phyloP scores from a whole-genome alignment of 768 basidiomycete genomes.

The Paxillus rubicundulus region DNA sequence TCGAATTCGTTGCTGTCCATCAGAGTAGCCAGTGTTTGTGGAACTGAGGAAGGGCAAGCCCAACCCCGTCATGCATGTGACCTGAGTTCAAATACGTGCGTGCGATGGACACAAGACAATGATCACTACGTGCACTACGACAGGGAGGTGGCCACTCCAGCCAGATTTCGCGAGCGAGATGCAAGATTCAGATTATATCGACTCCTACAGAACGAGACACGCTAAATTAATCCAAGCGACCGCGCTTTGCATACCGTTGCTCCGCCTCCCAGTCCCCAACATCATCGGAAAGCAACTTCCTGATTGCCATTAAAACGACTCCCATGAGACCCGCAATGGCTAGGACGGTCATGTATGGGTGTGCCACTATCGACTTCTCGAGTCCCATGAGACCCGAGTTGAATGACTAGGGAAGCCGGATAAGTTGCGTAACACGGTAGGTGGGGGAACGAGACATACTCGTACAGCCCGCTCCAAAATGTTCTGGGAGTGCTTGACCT shows the following conservation, averaged over 20 bases:
- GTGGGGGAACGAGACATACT: constrained; percentile 40
- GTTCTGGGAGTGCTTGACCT: constrained; percentile 67
- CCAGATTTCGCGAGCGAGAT: background rate
- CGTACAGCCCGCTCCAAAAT: constrained; percentile 62
- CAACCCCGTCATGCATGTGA: too few species aligned
- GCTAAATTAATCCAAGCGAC: constrained; percentile 22
- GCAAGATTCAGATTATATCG: background rate
- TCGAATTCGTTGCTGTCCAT: constrained; percentile 46
- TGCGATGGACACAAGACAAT: too few species aligned
- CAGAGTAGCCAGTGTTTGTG: too few species aligned
- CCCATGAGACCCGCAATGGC: constrained; percentile 10
- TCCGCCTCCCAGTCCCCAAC: constrained; percentile 10
- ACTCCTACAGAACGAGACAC: background rate
- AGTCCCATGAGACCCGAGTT: constrained; percentile 10
- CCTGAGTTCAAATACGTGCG: too few species aligned
- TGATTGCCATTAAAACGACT: constrained; percentile 10
- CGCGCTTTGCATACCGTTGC: constrained; percentile 18
- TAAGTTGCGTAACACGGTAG: background rate
- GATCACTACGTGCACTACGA: too few species aligned
- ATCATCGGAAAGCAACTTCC: constrained; percentile 17
- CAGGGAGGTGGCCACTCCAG: too few species aligned
- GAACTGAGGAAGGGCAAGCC: too few species aligned
- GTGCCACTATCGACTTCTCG: constrained; percentile 9
- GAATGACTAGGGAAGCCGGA: constrained; percentile 14
- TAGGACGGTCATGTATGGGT: constrained; percentile 19